Evolutionary conservation across 495 filamentous ascomycete genomes (phyloP), one percentile per base, ranked within the genome.

Genomic region (Penicillium cosmopolitanum): DNA sequence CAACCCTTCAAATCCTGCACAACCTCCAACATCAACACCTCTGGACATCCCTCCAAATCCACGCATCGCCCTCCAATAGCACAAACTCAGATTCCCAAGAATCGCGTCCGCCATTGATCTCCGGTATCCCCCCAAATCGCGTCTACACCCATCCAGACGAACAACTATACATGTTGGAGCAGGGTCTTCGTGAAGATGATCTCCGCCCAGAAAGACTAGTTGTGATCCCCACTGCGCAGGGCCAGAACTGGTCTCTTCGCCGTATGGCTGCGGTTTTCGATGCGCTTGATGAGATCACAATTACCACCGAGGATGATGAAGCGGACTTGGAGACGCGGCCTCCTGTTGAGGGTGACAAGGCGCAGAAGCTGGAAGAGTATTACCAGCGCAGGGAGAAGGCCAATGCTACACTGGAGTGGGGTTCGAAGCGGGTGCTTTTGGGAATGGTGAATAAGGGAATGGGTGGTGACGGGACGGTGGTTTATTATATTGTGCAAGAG

Each of bases 401-500:
- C 5, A 51, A 56, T n/a, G 35, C 33, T 11, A 74, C 68, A 0
- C 71, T 59, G 57, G 71, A 80, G 66, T 77, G 74, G 75, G 73
- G 79, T 42, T 70, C 70, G 28, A 96, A 96, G 79, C 82, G 92
- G 54, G 56, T 97, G 15, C 66, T 98, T 31, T 77, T 99, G 42
- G 93, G 91, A 21, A 92, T 91, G 38, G 80, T 94, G 52, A 85
- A 91, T 66, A 71, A 68, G 58, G 64, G 67, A 0, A 76, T 76
- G 70, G 78, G 80, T 19, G 88, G 90, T 53, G 95, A 99, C 72
- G 96, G 92, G 46, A 98, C 95, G 3, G 84, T 98, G 19, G 91
- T 94, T 4, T 98, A 96, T 71, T 99, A 99, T 70, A 84, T 96
- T 66, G 85, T 97, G 44, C 93, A 96, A 63, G 94, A 97, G 72